phyloP scores from a whole-genome alignment of 495 filamentous ascomycete genomes.

The Jackrogersella multiformis region DNA sequence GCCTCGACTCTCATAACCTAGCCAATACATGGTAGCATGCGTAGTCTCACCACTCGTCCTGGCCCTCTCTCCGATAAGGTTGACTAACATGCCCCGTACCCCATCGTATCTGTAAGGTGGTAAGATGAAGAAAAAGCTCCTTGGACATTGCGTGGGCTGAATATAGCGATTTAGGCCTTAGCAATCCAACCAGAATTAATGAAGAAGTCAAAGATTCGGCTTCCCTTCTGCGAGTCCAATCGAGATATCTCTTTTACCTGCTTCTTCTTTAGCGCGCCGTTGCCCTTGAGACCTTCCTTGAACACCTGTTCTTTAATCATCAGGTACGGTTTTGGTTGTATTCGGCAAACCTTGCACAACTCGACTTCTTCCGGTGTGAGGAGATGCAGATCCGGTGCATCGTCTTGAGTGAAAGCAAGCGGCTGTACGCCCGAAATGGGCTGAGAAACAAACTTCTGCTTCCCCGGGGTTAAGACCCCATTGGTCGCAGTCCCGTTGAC shows the following conservation, averaged over 20 bases:
- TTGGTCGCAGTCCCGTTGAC: conserved; percentile 52
- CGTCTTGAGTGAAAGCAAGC: conserved; percentile 76
- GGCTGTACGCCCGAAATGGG: conserved; percentile 67
- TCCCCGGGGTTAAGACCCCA: conserved; percentile 48
- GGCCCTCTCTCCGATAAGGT: background rate
- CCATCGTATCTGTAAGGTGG: background rate
- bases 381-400: conserved; percentile 83
- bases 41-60: background rate
- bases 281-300: conserved; percentile 86
- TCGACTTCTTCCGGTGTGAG: conserved; percentile 85
- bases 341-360: conserved; percentile 79
- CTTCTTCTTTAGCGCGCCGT: conserved; percentile 90
- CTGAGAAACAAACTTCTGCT: conserved; percentile 55
- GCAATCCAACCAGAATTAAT: conserved; percentile 91
- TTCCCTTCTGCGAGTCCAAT: conserved; percentile 62
- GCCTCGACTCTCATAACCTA: background rate
- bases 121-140: background rate
- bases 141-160: background rate
- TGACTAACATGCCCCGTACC: background rate
- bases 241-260: conserved; percentile 71
- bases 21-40: background rate
- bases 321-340: conserved; percentile 93
- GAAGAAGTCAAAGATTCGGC: conserved; percentile 91
- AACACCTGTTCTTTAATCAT: conserved; percentile 91
- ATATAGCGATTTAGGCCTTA: conserved; percentile 59